These are phyloP conservation scores for Acacia acuminata DNA, from an alignment of 306 rosid genomes.

Conservation along the genomic window DNA sequence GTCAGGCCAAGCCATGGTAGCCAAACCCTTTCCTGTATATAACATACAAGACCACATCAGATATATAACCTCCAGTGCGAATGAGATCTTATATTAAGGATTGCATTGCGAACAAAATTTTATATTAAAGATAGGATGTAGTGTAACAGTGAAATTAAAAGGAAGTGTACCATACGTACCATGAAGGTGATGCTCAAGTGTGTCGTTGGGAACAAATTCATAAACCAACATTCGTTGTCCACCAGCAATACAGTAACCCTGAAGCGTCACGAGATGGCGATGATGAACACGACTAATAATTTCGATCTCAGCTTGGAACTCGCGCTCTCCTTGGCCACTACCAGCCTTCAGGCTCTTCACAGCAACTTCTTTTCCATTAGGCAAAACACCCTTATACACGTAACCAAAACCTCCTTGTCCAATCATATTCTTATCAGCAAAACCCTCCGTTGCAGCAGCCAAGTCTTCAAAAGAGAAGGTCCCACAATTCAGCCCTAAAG, in stretches of 20 bases:
- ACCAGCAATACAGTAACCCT: slow-evolving; percentile 79
- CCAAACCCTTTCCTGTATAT: slow-evolving; percentile 53
- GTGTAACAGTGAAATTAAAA: no score
- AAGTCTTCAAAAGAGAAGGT: slow-evolving; percentile 85
- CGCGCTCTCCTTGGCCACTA: slow-evolving; percentile 95
- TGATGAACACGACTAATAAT: slow-evolving; percentile 94
- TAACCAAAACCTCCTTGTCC: slow-evolving; percentile 97
- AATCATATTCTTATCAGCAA: slow-evolving; percentile 50
- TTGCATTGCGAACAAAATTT: no score
- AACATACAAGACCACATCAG: neutral
- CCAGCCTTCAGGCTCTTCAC: slow-evolving; percentile 79
- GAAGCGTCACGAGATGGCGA: slow-evolving; percentile 86
- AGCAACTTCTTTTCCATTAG: slow-evolving; percentile 78
- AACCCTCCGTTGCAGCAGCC: slow-evolving; percentile 66
- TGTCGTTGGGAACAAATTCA: slow-evolving; percentile 66
- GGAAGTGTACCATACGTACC: slow-evolving; percentile 26
- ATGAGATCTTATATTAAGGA: no score
- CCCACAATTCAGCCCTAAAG: slow-evolving; percentile 63
- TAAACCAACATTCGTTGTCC: slow-evolving; percentile 91
- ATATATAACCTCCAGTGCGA: neutral
- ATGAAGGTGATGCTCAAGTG: slow-evolving; percentile 71
- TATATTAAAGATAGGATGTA: no score
- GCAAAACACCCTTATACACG: slow-evolving; percentile 82
- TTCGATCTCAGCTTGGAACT: slow-evolving; percentile 92
- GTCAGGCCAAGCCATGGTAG: slow-evolving; percentile 75